These are phyloP conservation scores for Colletotrichum orbiculare DNA, from an alignment of 2,329 filamentous ascomycete species.

Conservation along the genomic window DNA sequence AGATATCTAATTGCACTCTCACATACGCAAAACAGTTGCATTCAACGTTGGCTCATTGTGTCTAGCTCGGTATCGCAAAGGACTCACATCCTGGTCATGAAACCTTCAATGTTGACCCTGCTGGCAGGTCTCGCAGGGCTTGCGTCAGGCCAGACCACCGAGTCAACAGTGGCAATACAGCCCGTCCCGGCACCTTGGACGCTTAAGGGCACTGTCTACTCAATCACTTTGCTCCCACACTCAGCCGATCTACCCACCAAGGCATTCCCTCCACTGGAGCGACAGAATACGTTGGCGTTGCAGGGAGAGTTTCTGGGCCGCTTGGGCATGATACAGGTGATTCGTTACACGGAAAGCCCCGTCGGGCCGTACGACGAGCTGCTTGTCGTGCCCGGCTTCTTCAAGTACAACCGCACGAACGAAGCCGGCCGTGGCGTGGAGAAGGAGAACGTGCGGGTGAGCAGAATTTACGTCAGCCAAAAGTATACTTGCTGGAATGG, in stretches of 20 bases:
- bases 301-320: constrained; percentile 54
- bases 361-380: constrained; percentile 66
- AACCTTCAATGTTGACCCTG: background rate
- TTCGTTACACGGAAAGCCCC: constrained; percentile 61
- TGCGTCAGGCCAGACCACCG: constrained; percentile 22
- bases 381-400: constrained; percentile 58
- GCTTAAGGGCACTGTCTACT: constrained; percentile 37
- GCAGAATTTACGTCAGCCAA: constrained; percentile 64
- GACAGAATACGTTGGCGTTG: constrained; percentile 1
- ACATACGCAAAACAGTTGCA: too few relatives aligned
- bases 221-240: constrained; percentile 27
- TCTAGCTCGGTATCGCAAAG: too few relatives aligned
- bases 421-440: constrained; percentile 41
- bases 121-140: constrained; percentile 2
- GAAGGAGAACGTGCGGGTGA: constrained; percentile 54
- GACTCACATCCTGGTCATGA: too few relatives aligned
- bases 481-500: constrained; percentile 64
- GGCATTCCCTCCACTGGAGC: constrained; percentile 23
- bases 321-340: constrained; percentile 59
- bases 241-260: constrained; percentile 27
- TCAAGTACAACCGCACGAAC: constrained; percentile 48
- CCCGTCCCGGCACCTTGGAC: constrained; percentile 36
- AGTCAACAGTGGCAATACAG: constrained; percentile 30
- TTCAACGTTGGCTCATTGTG: too few relatives aligned
- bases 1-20: too few relatives aligned